Evolutionary conservation across 139 green algal species (phyloP), one percentile per base, ranked within the genome.

Genomic region (Pleodorina starrii): DNA sequence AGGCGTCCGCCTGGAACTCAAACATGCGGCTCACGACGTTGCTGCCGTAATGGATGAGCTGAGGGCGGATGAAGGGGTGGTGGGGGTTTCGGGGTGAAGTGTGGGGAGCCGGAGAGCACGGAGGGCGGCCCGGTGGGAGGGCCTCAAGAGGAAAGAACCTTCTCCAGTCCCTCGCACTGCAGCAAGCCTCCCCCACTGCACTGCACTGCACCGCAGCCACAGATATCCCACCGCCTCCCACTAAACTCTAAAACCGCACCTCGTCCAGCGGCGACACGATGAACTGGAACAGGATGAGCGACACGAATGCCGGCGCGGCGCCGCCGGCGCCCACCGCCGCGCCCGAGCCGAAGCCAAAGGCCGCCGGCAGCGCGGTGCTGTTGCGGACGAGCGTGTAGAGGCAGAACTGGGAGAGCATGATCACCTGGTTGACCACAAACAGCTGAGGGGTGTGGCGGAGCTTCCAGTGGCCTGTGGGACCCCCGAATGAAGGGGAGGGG

Each of bases 1-100:
- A 99, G 0, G 43, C 90, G 80, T 99, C 97, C n/a, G 97, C 97
- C 89, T 99, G 97, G 90, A 97, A 99, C 89, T 99, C 97, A 89
- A 97, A 99, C 9, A n/a, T 90, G 12, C 97, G 91, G 72, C 89
- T 96, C 1, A 99, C 80, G 25, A 98, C 54, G 76, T 99, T 98
- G 44, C 54, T 88, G 0, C 92, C 29, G 40, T 96, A 96, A 40
- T 87, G 82, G 59, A 98, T 83, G 1, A 98, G 89, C 94, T 97
- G 92, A 27, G 86, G 54, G 5, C 29, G 21, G 54, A 25, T 21
- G 54, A 25, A 21, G 54, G 54, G 54, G 17, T 60, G 14, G 51
- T n/a, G n/a, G n/a, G n/a, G n/a, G n/a, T n/a, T n/a, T n/a, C n/a
- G n/a, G n/a, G n/a, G n/a, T n/a, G n/a, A n/a, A n/a, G n/a, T n/a